phyloP scores from a whole-genome alignment of 2,329 filamentous ascomycete genomes.

The Stemphylium lycopersici region DNA sequence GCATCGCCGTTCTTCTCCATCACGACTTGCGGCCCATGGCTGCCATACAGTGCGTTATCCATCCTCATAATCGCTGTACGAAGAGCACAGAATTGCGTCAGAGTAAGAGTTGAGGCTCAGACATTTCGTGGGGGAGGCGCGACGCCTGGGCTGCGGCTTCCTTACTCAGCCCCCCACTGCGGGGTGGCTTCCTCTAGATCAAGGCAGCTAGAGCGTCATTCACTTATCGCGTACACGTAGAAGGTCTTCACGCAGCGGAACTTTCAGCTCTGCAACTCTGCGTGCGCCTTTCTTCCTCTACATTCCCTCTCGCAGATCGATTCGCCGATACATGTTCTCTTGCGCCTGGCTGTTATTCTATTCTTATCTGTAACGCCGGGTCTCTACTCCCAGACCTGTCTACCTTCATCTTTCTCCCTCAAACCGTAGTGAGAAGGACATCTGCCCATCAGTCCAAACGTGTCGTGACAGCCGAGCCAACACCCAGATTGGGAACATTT shows the following conservation, averaged over 20 bases:
- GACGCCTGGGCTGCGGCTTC: conserved; percentile 11
- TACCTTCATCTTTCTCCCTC: conserved; percentile 18
- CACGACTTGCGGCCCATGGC: conserved; percentile 6
- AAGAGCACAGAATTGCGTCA: neutral
- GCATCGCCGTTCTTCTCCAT: conserved; percentile 15
- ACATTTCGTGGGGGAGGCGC: conserved; percentile 1
- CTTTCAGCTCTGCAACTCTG: neutral
- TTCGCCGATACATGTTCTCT: neutral
- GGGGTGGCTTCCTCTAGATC: conserved; percentile 24
- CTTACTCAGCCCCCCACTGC: conserved; percentile 32
- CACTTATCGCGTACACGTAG: conserved; percentile 17
- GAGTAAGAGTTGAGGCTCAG: neutral
- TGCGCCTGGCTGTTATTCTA: conserved; percentile 9
- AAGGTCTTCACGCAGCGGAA: neutral
- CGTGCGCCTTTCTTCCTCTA: neutral
- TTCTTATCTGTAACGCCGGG: conserved; percentile 30
- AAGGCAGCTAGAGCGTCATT: conserved; percentile 29
- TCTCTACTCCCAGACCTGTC: conserved; percentile 20
- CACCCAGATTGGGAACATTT: neutral
- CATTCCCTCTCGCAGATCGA: neutral
- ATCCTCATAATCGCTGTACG: neutral
- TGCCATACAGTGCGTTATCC: conserved; percentile 9
- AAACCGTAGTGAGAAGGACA: conserved; percentile 24
- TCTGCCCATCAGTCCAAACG: conserved; percentile 5
- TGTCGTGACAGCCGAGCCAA: conserved; percentile 16